Percentiles rank a stretch among this genome's conserved stretches.
These are phyloP conservation scores for Claviceps paspali DNA, from an alignment of 2,329 filamentous ascomycete species.

Conservation along the genomic window DNA sequence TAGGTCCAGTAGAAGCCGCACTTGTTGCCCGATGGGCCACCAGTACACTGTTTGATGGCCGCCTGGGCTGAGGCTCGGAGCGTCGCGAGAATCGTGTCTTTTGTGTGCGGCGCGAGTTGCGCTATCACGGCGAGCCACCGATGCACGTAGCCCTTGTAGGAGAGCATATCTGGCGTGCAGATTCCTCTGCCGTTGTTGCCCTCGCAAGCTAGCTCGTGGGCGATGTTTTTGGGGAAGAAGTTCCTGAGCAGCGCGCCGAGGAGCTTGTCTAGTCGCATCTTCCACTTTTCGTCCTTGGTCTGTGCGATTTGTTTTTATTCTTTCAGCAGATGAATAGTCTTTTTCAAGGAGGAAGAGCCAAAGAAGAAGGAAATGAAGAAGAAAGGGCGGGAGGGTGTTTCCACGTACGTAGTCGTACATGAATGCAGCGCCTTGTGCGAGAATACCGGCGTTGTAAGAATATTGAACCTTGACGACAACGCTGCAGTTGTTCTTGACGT, in stretches of 20 bases:
- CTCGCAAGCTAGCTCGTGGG: constrained; percentile 55
- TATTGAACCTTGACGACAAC: constrained; percentile 46
- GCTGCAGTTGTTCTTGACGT: constrained; percentile 41
- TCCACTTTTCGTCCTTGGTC: constrained; percentile 1
- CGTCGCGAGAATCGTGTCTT: constrained; percentile 30
- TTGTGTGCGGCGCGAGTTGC: constrained; percentile 37
- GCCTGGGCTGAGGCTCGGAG: constrained; percentile 35
- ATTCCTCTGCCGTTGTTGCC: constrained; percentile 19
- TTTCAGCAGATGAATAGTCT: too few species aligned
- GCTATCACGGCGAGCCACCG: constrained; percentile 37
- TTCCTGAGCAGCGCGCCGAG: constrained; percentile 29
- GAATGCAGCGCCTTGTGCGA: constrained; percentile 47
- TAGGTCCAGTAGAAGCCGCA: constrained; percentile 41
- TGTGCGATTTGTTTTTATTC: too few species aligned
- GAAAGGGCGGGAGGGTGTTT: background rate
- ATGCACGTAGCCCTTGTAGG: constrained; percentile 24
- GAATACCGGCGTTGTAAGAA: constrained; percentile 49
- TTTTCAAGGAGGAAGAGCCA: background rate
- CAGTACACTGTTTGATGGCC: constrained; percentile 36
- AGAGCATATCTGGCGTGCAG: constrained; percentile 46
- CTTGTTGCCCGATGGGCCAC: constrained; percentile 16
- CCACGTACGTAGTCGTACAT: constrained; percentile 48
- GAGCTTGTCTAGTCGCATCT: constrained; percentile 33
- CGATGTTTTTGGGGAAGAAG: constrained; percentile 42
- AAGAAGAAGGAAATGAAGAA: too few species aligned